Percentiles rank a stretch among this genome's conserved stretches.
phyloP scores from a whole-genome alignment of 176 grass and related monocot species.

The bread wheat (Triticum aestivum) region DNA sequence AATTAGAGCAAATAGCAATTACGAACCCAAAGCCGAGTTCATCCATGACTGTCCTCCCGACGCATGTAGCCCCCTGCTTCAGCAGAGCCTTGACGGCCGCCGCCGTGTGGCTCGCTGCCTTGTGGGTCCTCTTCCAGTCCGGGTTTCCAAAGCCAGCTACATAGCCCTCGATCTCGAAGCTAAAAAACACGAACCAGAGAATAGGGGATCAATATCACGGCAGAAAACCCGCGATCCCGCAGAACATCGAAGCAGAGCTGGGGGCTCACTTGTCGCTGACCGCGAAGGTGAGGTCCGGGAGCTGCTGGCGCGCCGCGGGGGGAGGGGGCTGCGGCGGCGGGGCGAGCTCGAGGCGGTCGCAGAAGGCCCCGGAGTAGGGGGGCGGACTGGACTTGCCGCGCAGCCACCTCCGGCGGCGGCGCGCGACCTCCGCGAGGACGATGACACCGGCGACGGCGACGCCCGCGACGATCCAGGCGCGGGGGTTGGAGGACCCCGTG shows the following conservation, averaged over 20 bases:
- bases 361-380: conserved; percentile 55
- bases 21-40: conserved; percentile 86
- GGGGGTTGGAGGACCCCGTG: conserved; percentile 13
- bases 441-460: conserved; percentile 79
- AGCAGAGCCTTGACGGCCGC: conserved; percentile 56
- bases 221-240: not conserved
- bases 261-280: conserved; percentile 77
- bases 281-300: conserved; percentile 72
- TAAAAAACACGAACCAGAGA: conserved; percentile 26
- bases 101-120: conserved; percentile 49
- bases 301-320: conserved; percentile 53
- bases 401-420: conserved; percentile 55
- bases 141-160: conserved; percentile 91
- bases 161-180: conserved; percentile 82
- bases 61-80: conserved; percentile 68
- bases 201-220: not conserved
- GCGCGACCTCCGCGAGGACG: conserved; percentile 68
- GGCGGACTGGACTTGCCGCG: conserved; percentile 7
- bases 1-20: conserved; percentile 19
- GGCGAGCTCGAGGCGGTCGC: conserved; percentile 66
- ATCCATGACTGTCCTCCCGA: conserved; percentile 90
- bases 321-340: conserved; percentile 66
- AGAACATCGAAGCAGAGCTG: not conserved
- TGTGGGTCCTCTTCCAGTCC: conserved; percentile 89
- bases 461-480: conserved; percentile 68